Percentiles rank a stretch among this genome's conserved stretches.
Evolutionary conservation across 805 yeast genomes (phyloP).

Genomic region (Komagataella populi): DNA sequence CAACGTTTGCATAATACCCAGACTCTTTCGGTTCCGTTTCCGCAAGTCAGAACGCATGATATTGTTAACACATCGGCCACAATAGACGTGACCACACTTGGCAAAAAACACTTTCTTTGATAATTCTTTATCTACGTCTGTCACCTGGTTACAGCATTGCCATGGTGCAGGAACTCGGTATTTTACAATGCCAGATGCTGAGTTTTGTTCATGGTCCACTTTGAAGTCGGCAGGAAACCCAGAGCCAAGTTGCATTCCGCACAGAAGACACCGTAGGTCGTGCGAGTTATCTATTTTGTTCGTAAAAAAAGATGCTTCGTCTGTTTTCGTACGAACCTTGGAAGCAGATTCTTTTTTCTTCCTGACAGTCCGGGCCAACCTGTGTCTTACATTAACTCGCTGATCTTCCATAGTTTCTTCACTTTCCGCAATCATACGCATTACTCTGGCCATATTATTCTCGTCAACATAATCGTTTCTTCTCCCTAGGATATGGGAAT

Average conservation of each 20-base stretch:
- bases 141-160: conserved; percentile 36
- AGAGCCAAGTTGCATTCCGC: conserved; percentile 61
- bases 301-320: conserved; percentile 4
- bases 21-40: conserved; percentile 8
- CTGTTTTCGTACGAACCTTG: conserved; percentile 6
- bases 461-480: conserved; percentile 3
- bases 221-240: conserved; percentile 49
- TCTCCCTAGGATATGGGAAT: not conserved
- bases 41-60: conserved; percentile 26
- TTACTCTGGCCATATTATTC: conserved; percentile 13
- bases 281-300: conserved; percentile 19
- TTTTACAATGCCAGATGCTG: conserved; percentile 9
- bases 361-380: conserved; percentile 10
- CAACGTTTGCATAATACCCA: conserved; percentile 9
- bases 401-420: conserved; percentile 16
- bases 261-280: conserved; percentile 43
- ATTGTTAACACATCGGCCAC: conserved; percentile 72
- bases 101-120: conserved; percentile 56
- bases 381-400: conserved; percentile 9
- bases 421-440: conserved; percentile 13
- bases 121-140: conserved; percentile 40
- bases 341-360: conserved; percentile 6
- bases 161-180: conserved; percentile 47
- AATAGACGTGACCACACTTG: conserved; percentile 72
- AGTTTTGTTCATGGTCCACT: conserved; percentile 13